A percentile compares a stretch with the other conserved stretches of the same genome.
Conservation (phyloP, 208 protist species). For the Crithidia acanthocephali region DNA sequence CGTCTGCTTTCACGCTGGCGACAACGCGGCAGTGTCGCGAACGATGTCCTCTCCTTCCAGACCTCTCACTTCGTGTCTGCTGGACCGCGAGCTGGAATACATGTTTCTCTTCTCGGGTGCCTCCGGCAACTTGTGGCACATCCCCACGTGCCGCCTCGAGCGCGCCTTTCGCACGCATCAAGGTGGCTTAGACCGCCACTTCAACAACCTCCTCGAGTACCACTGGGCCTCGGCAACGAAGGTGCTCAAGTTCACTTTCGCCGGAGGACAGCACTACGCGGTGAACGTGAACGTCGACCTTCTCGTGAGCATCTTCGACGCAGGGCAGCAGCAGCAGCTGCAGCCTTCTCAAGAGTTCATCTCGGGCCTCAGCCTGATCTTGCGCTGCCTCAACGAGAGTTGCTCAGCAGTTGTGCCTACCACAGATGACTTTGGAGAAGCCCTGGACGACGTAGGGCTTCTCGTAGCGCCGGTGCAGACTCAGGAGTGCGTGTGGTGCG, state of each 20-base stretch:
- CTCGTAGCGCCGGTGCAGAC: constrained; percentile 20
- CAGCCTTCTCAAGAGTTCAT: constrained; percentile 19
- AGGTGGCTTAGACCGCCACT: background rate
- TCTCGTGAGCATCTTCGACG: constrained; percentile 22
- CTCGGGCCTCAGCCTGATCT: constrained; percentile 20
- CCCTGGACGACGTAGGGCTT: constrained; percentile 26
- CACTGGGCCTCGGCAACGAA: constrained; percentile 39
- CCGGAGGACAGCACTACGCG: constrained; percentile 33
- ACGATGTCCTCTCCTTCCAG: constrained; percentile 59
- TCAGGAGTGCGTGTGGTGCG: constrained; percentile 30
- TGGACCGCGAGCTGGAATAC: constrained; percentile 59
- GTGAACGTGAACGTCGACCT: constrained; percentile 36
- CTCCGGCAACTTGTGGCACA: constrained; percentile 79
- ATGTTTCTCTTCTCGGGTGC: constrained; percentile 52
- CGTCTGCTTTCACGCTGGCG: constrained; percentile 60
- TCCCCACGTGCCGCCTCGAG: constrained; percentile 80
- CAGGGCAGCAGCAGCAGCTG: constrained; percentile 9
- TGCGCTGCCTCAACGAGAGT: constrained; percentile 28
- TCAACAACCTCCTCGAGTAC: constrained; percentile 35
- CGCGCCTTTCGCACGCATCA: constrained; percentile 39
- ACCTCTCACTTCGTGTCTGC: constrained; percentile 68
- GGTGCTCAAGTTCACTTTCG: constrained; percentile 24
- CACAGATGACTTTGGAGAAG: constrained; percentile 24
- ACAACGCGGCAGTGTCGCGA: constrained; percentile 49
- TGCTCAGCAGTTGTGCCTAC: constrained; percentile 7